phyloP scores from a whole-genome alignment of 768 basidiomycete species.

The Wakefieldia striispora region DNA sequence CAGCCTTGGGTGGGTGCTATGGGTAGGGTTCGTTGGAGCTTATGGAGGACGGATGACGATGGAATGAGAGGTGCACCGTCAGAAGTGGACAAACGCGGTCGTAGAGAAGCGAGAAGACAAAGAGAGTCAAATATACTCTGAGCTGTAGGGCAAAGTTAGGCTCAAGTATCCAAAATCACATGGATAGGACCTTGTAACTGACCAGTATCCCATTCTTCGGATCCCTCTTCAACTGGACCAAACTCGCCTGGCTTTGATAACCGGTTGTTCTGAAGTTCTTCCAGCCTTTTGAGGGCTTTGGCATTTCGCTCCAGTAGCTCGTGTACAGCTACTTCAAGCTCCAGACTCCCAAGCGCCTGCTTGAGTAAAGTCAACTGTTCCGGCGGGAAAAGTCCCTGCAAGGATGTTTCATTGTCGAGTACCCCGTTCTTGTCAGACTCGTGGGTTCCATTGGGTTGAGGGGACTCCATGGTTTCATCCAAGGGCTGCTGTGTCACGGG shows the following conservation, averaged over 20 bases:
- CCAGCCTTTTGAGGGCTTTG: conserved; percentile 59
- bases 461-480: neutral
- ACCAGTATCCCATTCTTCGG: conserved; percentile 87
- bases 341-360: conserved; percentile 53
- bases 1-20: conserved; percentile 60
- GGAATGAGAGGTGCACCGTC: conserved; percentile 53
- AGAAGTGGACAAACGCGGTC: conserved; percentile 55
- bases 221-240: conserved; percentile 55
- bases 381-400: conserved; percentile 55
- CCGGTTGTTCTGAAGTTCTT: conserved; percentile 61
- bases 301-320: conserved; percentile 67
- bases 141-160: conserved; percentile 44
- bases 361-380: conserved; percentile 60
- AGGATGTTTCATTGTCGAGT: conserved; percentile 37
- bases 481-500: conserved; percentile 1
- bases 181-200: conserved; percentile 25
- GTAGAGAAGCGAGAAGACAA: conserved; percentile 61
- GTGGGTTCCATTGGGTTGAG: conserved; percentile 15
- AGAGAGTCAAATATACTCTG: conserved; percentile 73
- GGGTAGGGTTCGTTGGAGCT: conserved; percentile 69
- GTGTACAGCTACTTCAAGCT: conserved; percentile 68
- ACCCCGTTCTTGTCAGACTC: conserved; percentile 1
- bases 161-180: neutral
- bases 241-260: conserved; percentile 46
- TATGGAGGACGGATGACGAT: conserved; percentile 60